These are phyloP conservation scores for Geotrichum aggregatum DNA, from an alignment of 1,139 yeast species.

Conservation along the genomic window DNA sequence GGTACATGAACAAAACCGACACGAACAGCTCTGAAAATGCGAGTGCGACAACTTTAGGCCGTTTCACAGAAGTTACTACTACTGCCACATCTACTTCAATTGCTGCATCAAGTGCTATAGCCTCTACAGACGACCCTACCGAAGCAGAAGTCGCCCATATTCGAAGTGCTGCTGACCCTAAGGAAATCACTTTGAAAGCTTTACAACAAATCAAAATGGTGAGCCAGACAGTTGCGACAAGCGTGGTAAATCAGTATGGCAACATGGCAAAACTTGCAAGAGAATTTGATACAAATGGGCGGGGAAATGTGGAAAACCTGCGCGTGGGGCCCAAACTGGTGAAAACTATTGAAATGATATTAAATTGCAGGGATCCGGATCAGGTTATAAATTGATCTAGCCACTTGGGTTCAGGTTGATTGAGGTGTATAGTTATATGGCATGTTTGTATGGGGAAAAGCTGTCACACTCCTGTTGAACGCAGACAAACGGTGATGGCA, in stretches of 20 bases:
- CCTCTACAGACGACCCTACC: background rate
- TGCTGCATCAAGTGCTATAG: no score
- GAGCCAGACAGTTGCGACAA: constrained; percentile 36
- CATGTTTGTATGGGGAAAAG: no score
- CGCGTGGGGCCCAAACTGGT: constrained; percentile 24
- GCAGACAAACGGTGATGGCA: no score
- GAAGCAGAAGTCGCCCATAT: constrained; percentile 43
- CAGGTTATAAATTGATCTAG: constrained; percentile 8
- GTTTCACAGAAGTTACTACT: no score
- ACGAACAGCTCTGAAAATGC: constrained; percentile 6
- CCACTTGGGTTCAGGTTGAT: no score
- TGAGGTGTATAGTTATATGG: no score
- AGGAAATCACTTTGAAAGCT: constrained; percentile 42
- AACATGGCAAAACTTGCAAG: constrained; percentile 24
- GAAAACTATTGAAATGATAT: constrained; percentile 23
- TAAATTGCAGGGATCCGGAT: constrained; percentile 27
- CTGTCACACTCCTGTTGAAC: no score
- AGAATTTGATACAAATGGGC: background rate
- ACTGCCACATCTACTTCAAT: background rate
- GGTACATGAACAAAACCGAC: constrained; percentile 22
- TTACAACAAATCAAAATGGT: constrained; percentile 47
- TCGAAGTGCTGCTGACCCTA: constrained; percentile 43
- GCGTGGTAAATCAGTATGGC: constrained; percentile 25
- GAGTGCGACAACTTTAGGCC: no score
- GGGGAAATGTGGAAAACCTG: background rate